phyloP scores from a whole-genome alignment of 73 alveolate species.

The Diophrys appendiculata region DNA sequence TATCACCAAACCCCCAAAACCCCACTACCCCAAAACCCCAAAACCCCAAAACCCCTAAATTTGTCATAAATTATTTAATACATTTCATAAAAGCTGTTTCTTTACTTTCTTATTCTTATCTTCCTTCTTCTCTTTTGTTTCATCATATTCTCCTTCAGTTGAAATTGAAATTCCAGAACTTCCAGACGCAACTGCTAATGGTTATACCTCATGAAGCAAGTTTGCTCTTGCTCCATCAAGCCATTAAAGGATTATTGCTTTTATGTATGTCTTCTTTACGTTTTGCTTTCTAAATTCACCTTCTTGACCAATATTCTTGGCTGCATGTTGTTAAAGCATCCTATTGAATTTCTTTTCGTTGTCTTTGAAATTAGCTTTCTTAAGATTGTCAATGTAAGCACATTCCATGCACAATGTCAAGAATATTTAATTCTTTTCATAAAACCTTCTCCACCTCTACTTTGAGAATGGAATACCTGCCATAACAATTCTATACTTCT shows the following conservation, averaged over 20 bases:
- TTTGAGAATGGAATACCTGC: conserved; percentile 61
- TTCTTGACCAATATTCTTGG: conserved; percentile 37
- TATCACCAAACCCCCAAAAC: too few relatives aligned
- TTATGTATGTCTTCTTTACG: conserved; percentile 27
- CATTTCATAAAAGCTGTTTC: too few relatives aligned
- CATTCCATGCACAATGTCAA: conserved; percentile 82
- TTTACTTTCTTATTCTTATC: too few relatives aligned
- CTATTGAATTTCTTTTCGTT: conserved; percentile 23
- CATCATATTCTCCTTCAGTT: too few relatives aligned
- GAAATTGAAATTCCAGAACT: background rate
- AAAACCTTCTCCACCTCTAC: conserved; percentile 65
- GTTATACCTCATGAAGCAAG: conserved; percentile 20
- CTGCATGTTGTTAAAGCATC: conserved; percentile 30
- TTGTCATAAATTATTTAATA: too few relatives aligned
- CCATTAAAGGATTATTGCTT: conserved; percentile 27
- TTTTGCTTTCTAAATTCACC: conserved; percentile 13
- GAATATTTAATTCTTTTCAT: conserved; percentile 68
- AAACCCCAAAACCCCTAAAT: too few relatives aligned
- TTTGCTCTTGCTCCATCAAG: conserved; percentile 26
- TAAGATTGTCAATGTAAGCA: conserved; percentile 71
- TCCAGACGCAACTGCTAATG: background rate
- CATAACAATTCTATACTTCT: conserved; percentile 50
- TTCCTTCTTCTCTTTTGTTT: too few relatives aligned
- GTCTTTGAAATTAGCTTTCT: conserved; percentile 16
- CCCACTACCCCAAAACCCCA: too few relatives aligned